Evolutionary conservation across 2,329 filamentous ascomycete genomes (phyloP).

Genomic region (Aspergillus brunneoviolaceus): DNA sequence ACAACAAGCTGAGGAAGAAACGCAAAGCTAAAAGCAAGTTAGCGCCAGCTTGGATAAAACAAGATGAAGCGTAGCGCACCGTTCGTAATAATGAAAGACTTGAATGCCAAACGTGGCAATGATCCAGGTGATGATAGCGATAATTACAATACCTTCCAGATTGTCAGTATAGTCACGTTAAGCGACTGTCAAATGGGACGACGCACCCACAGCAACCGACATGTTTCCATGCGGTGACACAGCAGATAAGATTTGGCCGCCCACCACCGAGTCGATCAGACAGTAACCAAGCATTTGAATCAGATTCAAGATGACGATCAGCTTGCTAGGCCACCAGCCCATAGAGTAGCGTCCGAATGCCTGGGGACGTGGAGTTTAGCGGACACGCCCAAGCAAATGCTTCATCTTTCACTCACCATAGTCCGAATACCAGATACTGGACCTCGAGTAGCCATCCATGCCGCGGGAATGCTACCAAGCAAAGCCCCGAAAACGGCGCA

Average conservation of each 20-base stretch:
- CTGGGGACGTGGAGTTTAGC: constrained; percentile 26
- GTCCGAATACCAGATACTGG: constrained; percentile 62
- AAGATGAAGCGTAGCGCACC: constrained; percentile 37
- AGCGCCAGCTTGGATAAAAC: constrained; percentile 10
- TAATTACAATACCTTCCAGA: constrained; percentile 56
- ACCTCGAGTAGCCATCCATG: constrained; percentile 63
- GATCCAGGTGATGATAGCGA: constrained; percentile 61
- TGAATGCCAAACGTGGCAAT: constrained; percentile 68
- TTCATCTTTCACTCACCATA: constrained; percentile 44
- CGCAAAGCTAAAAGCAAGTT: constrained; percentile 49
- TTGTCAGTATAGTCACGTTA: constrained; percentile 8
- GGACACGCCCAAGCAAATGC: neutral
- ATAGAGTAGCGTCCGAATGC: constrained; percentile 62
- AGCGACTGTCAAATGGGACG: neutral
- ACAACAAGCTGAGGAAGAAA: constrained; percentile 65
- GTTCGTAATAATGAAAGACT: constrained; percentile 67
- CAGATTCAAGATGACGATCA: constrained; percentile 63
- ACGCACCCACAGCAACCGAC: constrained; percentile 60
- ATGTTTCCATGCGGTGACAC: constrained; percentile 59
- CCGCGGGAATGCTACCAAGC: constrained; percentile 55
- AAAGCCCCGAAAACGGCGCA: constrained; percentile 59
- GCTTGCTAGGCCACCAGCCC: constrained; percentile 65
- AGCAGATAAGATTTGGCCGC: constrained; percentile 67
- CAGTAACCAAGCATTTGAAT: constrained; percentile 63
- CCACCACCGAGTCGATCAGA: constrained; percentile 64